Percentiles rank a stretch among this genome's conserved stretches.
These are phyloP conservation scores for Fusarium illudens DNA, from an alignment of 2,329 filamentous ascomycete genomes.

Conservation along the genomic window DNA sequence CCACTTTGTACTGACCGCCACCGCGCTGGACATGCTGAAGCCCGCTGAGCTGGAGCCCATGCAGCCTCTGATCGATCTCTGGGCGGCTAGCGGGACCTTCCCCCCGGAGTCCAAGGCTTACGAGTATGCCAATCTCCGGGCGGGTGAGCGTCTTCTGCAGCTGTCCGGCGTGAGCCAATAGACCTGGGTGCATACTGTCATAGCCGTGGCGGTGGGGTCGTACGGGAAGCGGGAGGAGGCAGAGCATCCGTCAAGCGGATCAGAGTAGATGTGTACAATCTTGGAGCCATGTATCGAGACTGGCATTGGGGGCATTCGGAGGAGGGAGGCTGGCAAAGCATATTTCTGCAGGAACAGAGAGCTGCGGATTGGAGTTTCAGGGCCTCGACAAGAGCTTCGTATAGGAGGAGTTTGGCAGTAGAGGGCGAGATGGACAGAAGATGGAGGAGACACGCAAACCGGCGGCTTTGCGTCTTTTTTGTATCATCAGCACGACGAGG, in stretches of 20 bases:
- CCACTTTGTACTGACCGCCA: slow-evolving; percentile 83
- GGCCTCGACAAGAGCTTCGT: slow-evolving; percentile 23
- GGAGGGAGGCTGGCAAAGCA: slow-evolving; percentile 18
- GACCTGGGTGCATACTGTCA: slow-evolving; percentile 1
- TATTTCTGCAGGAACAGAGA: slow-evolving; percentile 34
- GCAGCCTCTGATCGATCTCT: slow-evolving; percentile 92
- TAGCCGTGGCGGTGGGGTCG: slow-evolving; percentile 18
- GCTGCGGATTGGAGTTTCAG: slow-evolving; percentile 38
- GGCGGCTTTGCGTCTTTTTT: slow-evolving; percentile 19
- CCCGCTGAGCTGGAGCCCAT: slow-evolving; percentile 94
- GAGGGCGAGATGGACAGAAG: slow-evolving; percentile 12
- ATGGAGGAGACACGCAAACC: slow-evolving; percentile 14
- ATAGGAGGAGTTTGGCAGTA: slow-evolving; percentile 24
- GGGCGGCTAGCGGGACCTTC: slow-evolving; percentile 88
- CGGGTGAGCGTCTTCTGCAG: slow-evolving; percentile 67
- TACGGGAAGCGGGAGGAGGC: slow-evolving; percentile 22
- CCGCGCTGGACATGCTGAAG: slow-evolving; percentile 82
- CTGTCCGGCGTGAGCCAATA: slow-evolving; percentile 49
- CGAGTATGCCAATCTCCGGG: slow-evolving; percentile 69
- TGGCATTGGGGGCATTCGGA: slow-evolving; percentile 9
- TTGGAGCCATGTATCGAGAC: slow-evolving; percentile 27
- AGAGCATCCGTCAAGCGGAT: slow-evolving; percentile 15
- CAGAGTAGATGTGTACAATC: slow-evolving; percentile 33
- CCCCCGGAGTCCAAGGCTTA: slow-evolving; percentile 77
- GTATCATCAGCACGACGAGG: slow-evolving; percentile 22